These are phyloP conservation scores for Ambrosia trifida DNA, from an alignment of 129 eudicot species.

Conservation along the genomic window DNA sequence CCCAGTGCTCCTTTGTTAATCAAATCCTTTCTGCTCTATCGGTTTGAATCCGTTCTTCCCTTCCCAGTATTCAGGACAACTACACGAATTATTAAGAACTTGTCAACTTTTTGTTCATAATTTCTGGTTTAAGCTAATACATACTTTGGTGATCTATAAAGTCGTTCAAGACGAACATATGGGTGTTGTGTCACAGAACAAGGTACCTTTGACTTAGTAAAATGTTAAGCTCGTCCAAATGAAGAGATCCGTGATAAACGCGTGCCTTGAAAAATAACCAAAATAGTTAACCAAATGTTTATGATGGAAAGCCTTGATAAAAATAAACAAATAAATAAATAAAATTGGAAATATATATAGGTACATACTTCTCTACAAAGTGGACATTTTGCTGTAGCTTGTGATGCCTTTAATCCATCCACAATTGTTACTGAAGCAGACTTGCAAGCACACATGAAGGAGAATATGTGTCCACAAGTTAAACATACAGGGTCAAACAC, in stretches of 20 bases:
- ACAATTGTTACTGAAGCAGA: conserved; percentile 89
- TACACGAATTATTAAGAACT: conserved; percentile 26
- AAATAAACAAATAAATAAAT: too few relatives aligned
- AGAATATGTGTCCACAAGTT: conserved; percentile 88
- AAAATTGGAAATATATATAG: too few relatives aligned
- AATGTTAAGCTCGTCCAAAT: conserved; percentile 92
- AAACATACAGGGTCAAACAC: conserved; percentile 90
- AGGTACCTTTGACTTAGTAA: conserved; percentile 72
- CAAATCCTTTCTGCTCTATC: conserved; percentile 70
- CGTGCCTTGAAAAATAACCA: conserved; percentile 56
- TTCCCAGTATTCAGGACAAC: conserved; percentile 91
- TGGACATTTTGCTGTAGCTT: conserved; percentile 72
- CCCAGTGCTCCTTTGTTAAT: conserved; percentile 89
- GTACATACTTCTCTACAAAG: conserved; percentile 80
- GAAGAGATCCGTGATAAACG: conserved; percentile 77
- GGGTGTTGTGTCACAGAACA: neutral
- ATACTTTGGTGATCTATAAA: too few relatives aligned
- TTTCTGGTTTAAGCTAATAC: too few relatives aligned
- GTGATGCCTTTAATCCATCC: conserved; percentile 74
- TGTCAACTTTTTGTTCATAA: too few relatives aligned
- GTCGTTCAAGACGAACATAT: too few relatives aligned
- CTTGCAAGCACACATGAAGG: conserved; percentile 91
- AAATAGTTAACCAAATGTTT: conserved; percentile 14
- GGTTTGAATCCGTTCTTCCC: conserved; percentile 62
- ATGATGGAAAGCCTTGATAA: neutral